Evolutionary conservation across 1,139 yeast species (phyloP).

Genomic region (Suhomyces yuchorum): DNA sequence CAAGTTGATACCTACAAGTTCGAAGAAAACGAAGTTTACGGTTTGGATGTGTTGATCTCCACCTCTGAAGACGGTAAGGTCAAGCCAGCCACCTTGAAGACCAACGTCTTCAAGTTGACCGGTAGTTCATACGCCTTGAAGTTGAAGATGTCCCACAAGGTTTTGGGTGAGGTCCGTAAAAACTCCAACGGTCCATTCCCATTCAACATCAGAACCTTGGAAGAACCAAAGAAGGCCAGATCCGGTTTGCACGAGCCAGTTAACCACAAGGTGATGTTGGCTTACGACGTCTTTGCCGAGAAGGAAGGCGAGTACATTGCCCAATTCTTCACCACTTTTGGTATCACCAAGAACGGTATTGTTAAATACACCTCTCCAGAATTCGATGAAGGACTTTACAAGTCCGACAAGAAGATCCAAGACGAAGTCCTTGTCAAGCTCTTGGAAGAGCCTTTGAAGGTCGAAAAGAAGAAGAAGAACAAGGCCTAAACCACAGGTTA

Average conservation of each 20-base stretch:
- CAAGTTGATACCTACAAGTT: conserved; percentile 67
- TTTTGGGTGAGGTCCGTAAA: conserved; percentile 63
- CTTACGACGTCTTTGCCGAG: conserved; percentile 71
- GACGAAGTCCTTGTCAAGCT: conserved; percentile 55
- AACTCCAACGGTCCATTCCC: conserved; percentile 69
- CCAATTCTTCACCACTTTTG: conserved; percentile 77
- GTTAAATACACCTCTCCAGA: conserved; percentile 66
- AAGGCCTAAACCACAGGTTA: neutral
- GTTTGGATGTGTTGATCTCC: conserved; percentile 70
- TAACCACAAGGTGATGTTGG: conserved; percentile 66
- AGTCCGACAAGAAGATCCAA: conserved; percentile 58
- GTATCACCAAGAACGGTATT: conserved; percentile 72
- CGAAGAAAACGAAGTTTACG: conserved; percentile 78
- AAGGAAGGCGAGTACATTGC: conserved; percentile 70
- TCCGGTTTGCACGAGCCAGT: conserved; percentile 77
- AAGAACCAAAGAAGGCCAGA: conserved; percentile 71
- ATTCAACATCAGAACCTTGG: conserved; percentile 64
- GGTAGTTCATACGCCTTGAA: conserved; percentile 70
- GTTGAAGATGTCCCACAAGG: conserved; percentile 71
- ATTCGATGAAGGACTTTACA: conserved; percentile 51
- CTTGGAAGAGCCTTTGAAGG: conserved; percentile 57
- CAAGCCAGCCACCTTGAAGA: conserved; percentile 58
- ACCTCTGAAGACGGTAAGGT: conserved; percentile 73
- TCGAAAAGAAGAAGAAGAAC: conserved; percentile 47
- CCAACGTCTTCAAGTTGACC: conserved; percentile 74